Evolutionary conservation across 768 basidiomycete genomes (phyloP).

Genomic region (Chlorophyllum brunneum): DNA sequence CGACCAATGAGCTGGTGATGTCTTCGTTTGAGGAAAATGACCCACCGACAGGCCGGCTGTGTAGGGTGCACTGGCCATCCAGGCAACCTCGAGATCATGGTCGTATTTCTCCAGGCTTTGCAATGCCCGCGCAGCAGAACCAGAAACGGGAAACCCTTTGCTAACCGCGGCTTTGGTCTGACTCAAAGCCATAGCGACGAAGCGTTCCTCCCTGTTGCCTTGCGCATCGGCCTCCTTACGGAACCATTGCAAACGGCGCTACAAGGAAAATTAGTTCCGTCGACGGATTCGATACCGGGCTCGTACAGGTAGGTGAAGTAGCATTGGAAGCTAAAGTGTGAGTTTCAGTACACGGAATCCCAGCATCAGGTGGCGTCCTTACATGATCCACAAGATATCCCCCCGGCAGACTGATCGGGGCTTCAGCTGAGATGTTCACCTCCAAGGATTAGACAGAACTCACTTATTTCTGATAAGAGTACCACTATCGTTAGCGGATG

Average conservation of each 20-base stretch:
- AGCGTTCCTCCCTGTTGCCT: slow-evolving; percentile 16
- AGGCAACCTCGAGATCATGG: slow-evolving; percentile 38
- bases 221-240: slow-evolving; percentile 21
- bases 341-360: neutral
- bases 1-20: neutral
- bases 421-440: neutral
- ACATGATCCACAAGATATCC: slow-evolving; percentile 9
- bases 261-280: neutral
- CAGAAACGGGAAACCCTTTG: slow-evolving; percentile 17
- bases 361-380: neutral
- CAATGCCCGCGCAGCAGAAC: slow-evolving; percentile 34
- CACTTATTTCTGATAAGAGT: neutral
- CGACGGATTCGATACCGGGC: neutral
- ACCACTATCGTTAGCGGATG: too few relatives aligned
- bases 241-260: slow-evolving; percentile 28
- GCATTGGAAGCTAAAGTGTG: slow-evolving; percentile 9
- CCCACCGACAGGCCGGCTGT: slow-evolving; percentile 25
- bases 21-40: neutral
- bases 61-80: slow-evolving; percentile 26
- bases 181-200: slow-evolving; percentile 19
- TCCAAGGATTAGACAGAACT: neutral
- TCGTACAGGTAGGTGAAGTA: slow-evolving; percentile 13
- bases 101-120: slow-evolving; percentile 37
- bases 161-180: slow-evolving; percentile 17
- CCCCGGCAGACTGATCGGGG: slow-evolving; percentile 7